Evolutionary conservation across 257 asterid genomes (phyloP).

Genomic region (Plantago major): DNA sequence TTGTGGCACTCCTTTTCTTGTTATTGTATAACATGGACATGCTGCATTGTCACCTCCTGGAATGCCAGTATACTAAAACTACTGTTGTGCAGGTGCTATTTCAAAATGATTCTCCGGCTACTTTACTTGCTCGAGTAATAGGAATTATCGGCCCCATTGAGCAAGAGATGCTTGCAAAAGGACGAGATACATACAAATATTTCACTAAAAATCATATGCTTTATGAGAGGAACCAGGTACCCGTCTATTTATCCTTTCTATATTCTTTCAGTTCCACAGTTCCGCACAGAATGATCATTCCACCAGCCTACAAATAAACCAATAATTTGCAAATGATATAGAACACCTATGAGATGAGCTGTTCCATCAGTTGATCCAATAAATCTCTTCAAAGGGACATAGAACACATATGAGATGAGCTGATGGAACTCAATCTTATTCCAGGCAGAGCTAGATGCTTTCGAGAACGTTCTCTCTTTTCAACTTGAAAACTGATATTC

Average conservation of each 20-base stretch:
- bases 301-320: not conserved
- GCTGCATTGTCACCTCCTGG: slow-evolving; percentile 8
- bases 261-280: not conserved
- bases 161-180: slow-evolving; percentile 84
- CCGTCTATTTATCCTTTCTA: slow-evolving; percentile 7
- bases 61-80: slow-evolving; percentile 14
- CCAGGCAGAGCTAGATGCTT: too few species aligned
- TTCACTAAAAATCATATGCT: slow-evolving; percentile 95
- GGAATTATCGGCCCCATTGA: slow-evolving; percentile 81
- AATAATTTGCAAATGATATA: not conserved
- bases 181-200: slow-evolving; percentile 79
- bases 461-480: too few species aligned
- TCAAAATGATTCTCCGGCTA: slow-evolving; percentile 98
- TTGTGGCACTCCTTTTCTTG: not conserved
- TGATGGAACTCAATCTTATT: too few species aligned
- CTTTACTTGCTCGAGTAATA: slow-evolving; percentile 92
- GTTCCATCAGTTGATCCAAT: not conserved
- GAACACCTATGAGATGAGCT: too few species aligned
- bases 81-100: slow-evolving; percentile 69
- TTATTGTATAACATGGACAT: not conserved
- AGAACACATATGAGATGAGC: too few species aligned
- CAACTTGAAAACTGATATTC: too few species aligned
- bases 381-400: not conserved
- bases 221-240: slow-evolving; percentile 91
- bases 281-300: slow-evolving; percentile 1